phyloP scores from a whole-genome alignment of 176 grass and related monocot genomes.

The Aegilops tauschii region DNA sequence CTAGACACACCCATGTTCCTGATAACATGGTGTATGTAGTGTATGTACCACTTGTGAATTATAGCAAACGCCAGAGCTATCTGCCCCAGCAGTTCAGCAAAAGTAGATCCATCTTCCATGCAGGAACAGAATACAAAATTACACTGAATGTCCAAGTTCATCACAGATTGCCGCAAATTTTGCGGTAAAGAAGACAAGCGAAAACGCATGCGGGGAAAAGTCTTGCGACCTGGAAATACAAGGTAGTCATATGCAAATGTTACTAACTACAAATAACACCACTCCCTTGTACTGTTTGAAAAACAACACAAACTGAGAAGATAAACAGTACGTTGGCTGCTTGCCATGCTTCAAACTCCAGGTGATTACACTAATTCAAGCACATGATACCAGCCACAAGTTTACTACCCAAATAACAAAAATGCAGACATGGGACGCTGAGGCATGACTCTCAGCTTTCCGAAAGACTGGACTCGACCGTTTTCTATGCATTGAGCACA shows the following conservation, averaged over 20 bases:
- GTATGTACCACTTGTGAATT: constrained; percentile 26
- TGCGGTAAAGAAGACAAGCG: neutral
- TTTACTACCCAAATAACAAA: constrained; percentile 41
- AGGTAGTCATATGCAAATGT: constrained; percentile 7
- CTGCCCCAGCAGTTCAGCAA: neutral
- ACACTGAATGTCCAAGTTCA: neutral
- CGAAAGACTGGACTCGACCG: neutral
- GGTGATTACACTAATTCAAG: constrained; percentile 29
- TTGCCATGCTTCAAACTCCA: constrained; percentile 27
- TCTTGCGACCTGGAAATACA: neutral
- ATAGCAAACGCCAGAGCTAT: neutral
- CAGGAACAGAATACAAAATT: neutral
- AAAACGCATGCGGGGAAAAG: neutral
- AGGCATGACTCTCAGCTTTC: neutral
- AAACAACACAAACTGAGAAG: constrained; percentile 2
- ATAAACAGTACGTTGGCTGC: constrained; percentile 5
- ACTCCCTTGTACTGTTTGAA: constrained; percentile 10
- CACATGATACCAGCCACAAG: constrained; percentile 35
- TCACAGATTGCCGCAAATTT: neutral
- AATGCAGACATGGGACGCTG: constrained; percentile 12
- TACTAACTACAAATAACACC: constrained; percentile 37
- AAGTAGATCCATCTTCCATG: neutral
- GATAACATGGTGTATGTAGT: neutral
- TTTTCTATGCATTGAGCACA: constrained; percentile 13
- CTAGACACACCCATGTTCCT: neutral